Evolutionary conservation across 2,329 filamentous ascomycete genomes (phyloP), one percentile per base, ranked within the genome.

Genomic region (Aspergillus melleus): DNA sequence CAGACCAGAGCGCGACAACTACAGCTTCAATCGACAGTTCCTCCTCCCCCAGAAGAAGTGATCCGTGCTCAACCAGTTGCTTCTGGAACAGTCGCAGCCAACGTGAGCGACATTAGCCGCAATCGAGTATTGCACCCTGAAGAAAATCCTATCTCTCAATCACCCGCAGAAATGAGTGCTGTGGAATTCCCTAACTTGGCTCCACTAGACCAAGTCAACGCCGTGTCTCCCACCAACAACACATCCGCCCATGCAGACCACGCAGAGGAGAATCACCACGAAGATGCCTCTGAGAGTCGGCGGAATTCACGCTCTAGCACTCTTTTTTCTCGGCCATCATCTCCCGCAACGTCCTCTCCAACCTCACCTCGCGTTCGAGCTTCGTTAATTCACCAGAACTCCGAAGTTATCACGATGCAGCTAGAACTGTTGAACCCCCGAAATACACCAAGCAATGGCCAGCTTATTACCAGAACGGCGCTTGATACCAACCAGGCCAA

Each of bases 371-470:
- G 71, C 6, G 75, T 79, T 20, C 69, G 77, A 52, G 77, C 77
- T 29, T 79, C 77, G 1, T 65, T 79, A 24, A 74, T 79, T 19
- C 76, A 78, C 59, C 76, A 77, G 50, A 76, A 76, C 55, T 74
- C 77, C 1, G 76, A 78, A 59, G 69, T 77, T 2, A 77, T 79
- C 51, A 79, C 77, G 4, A 79, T 79, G 77, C 76, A 79, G 53
- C 62, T 79, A 44, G 76, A 79, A 54, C 64, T 79, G 9, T 58
- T 78, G 50, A 72, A 72, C 9, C 74, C 72, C 55, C 74, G 70
- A 36, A 69, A 65, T 54, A 58, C 64, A 3, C 65, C 68, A 26
- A 59, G 62, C 22, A 64, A 68, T 11, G 54, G 60, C 16, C 65
- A 67, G 49, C 53, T 54, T 46, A 63, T 58, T 56, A 53, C 65